These are phyloP conservation scores for Closterium sp. DNA, from an alignment of 139 green algal species.

Conservation along the genomic window DNA sequence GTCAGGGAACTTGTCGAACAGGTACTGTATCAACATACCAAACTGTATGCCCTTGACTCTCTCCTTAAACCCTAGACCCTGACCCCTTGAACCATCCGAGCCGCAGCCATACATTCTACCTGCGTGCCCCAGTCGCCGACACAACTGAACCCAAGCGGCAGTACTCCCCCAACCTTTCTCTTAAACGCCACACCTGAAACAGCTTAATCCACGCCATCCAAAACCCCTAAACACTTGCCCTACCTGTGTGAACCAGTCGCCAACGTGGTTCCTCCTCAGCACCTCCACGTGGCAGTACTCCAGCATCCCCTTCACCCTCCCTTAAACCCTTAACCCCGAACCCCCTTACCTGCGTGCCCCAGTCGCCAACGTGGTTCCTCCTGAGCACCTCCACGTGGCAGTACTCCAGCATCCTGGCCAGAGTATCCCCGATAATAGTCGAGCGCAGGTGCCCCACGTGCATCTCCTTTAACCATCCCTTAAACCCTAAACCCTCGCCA, in stretches of 20 bases:
- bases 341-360: constrained; percentile 75
- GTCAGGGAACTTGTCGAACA: constrained; percentile 47
- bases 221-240: no score
- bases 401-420: constrained; percentile 79
- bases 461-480: constrained; percentile 70
- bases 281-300: no score
- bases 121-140: no score
- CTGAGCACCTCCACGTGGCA: constrained; percentile 81
- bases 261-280: no score
- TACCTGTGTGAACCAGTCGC: no score
- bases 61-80: background rate
- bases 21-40: constrained; percentile 93
- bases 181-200: no score
- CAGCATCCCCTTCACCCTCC: no score
- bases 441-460: constrained; percentile 96
- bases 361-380: constrained; percentile 97
- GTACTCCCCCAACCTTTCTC: no score
- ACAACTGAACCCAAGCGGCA: no score
- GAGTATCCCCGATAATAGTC: constrained; percentile 93
- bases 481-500: background rate
- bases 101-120: no score
- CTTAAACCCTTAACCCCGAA: background rate
- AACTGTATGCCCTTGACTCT: no score
- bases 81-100: background rate
- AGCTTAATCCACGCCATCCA: no score